Evolutionary conservation across 2,329 filamentous ascomycete species (phyloP), one percentile per base, ranked within the genome.

Genomic region (Teratosphaeria nubilosa): DNA sequence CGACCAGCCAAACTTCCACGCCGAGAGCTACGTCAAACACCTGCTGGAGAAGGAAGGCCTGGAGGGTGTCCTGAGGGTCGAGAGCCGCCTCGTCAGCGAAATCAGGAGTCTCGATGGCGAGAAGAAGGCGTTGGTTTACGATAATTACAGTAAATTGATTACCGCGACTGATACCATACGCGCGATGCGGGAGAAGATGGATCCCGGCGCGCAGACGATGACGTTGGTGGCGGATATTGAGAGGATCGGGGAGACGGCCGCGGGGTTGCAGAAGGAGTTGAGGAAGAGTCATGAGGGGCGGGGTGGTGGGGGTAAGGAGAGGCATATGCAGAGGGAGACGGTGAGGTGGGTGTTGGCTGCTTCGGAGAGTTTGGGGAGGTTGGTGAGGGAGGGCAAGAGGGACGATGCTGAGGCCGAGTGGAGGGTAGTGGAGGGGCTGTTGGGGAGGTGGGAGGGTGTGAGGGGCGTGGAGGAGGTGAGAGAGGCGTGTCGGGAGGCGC

Each of bases 61-160:
- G 34, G 82, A 86, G 68, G 86, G 87, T 57, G 76, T 94, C 56
- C 70, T 94, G 68, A 79, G 79, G 56, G 78, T 86, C 1, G 91
- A 94, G 70, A 85, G 86, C 53, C 80, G 83, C 24, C 78, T 92
- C 10, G 74, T 92, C 24, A 76, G 75, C 57, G 92, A 97, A 75
- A 92, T 96, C 53, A 78, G 91, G 41, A 91, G 90, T 1, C 79
- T 99, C 20, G 94, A 97, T 69, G 92, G 92, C 25, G 94, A 99
- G 79, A 88, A 94, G 73, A 99, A 99, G 76, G 91, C 92, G 1
- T 76, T 99, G 61, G 94, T 99, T 4, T 99, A 99, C 73, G 92
- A 99, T 72, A 99, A 99, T 71, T 99, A 97, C 74, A 94, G 88
- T 65, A 97, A 97, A 75, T 76, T 99, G 64, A 96, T 99, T 64